These are phyloP conservation scores for Aspergillus conjunctus DNA, from an alignment of 495 filamentous ascomycete genomes.

Conservation along the genomic window DNA sequence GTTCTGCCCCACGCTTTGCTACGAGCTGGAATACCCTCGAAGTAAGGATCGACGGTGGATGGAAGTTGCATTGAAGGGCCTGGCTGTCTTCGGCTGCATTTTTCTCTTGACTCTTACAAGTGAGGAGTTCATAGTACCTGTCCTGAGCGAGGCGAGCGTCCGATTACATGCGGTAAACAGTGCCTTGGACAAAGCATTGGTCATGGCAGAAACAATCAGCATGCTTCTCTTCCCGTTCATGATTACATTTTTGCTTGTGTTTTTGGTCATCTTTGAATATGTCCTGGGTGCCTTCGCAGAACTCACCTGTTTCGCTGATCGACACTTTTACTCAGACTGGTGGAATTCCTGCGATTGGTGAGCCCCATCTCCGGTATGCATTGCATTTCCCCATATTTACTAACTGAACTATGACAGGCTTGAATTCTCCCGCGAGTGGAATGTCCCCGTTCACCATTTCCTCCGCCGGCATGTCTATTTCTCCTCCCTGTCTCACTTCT, in stretches of 20 bases:
- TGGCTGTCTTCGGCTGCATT: conserved; percentile 95
- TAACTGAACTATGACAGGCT: conserved; percentile 55
- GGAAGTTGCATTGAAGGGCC: conserved; percentile 80
- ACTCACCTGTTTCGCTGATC: conserved; percentile 88
- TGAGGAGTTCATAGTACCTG: conserved; percentile 94
- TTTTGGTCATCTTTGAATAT: conserved; percentile 97
- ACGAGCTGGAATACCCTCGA: conserved; percentile 95
- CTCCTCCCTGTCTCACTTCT: conserved; percentile 72
- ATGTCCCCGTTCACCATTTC: conserved; percentile 97
- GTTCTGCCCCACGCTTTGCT: conserved; percentile 93
- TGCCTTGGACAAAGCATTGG: conserved; percentile 67
- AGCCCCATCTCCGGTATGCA: conserved; percentile 9
- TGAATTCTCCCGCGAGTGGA: conserved; percentile 97
- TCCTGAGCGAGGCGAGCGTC: conserved; percentile 72
- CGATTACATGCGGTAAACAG: conserved; percentile 63
- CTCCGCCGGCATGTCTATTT: conserved; percentile 92
- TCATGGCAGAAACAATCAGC: conserved; percentile 90
- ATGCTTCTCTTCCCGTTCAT: conserved; percentile 96
- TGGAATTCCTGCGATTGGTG: conserved; percentile 70
- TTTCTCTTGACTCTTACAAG: conserved; percentile 89
- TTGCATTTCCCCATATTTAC: neutral
- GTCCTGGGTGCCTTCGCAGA: conserved; percentile 93
- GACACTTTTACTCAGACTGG: conserved; percentile 97
- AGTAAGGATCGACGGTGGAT: conserved; percentile 71
- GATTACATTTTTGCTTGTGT: conserved; percentile 91